Percentiles rank a stretch among this genome's conserved stretches.
Conservation (phyloP, 805 yeast genomes). For the Starmera dryadoides region DNA sequence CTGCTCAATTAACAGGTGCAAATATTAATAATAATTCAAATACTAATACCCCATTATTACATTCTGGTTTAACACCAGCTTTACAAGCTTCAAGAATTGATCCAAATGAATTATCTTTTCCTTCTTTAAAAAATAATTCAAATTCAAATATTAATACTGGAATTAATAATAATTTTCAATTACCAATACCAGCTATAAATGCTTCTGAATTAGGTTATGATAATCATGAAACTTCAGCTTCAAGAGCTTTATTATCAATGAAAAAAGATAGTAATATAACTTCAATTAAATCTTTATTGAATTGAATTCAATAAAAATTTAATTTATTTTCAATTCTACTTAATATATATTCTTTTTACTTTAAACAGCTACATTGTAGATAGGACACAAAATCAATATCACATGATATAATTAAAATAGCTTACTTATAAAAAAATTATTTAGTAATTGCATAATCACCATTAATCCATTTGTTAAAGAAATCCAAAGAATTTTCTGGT, state of each 20-base stretch:
- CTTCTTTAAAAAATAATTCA: not conserved
- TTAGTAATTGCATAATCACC: conserved; percentile 44
- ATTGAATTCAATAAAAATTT: conserved; percentile 4
- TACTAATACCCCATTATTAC: conserved; percentile 2
- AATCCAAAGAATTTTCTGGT: conserved; percentile 67
- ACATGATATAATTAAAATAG: no score
- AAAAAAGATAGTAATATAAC: conserved; percentile 14
- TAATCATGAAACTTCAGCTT: conserved; percentile 8
- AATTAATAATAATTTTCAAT: not conserved
- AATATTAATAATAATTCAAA: no score
- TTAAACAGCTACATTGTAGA: not conserved
- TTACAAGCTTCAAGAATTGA: not conserved
- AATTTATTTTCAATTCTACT: not conserved
- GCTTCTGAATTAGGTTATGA: not conserved
- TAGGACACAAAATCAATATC: no score
- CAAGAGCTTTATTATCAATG: conserved; percentile 14
- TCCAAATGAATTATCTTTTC: not conserved
- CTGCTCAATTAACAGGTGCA: conserved; percentile 10
- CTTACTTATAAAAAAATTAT: no score
- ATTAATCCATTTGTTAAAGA: conserved; percentile 80
- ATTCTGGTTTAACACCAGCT: not conserved
- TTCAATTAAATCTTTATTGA: conserved; percentile 17
- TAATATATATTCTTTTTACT: not conserved
- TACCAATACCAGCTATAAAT: conserved; percentile 2
- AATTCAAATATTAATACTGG: not conserved